Evolutionary conservation across 208 protist species (phyloP), one percentile per base, ranked within the genome.

Genomic region (Crithidia fasciculata): DNA sequence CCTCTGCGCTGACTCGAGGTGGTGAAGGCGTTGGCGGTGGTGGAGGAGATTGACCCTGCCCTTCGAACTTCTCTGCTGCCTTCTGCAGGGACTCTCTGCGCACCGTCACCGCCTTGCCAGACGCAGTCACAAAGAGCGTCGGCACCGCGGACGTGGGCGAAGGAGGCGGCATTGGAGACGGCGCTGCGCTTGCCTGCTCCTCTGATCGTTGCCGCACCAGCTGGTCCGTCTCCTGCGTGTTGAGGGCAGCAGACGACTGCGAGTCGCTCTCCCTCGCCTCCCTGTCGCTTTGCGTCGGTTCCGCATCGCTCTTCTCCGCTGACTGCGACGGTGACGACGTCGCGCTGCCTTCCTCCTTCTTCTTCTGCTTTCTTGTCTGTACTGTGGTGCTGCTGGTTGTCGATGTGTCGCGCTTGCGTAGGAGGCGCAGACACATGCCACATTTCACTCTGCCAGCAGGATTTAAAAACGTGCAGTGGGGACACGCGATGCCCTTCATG

Each of bases 381-480:
- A 36, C 37, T 36, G 54, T 8, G 4, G 9, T 37, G 12, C 5
- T 39, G 3, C 44, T 39, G n/a, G 55, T 59, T 0, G 41, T 58
- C 1, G 65, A 19, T 40, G 68, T 56, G 3, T 78, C 67, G 13
- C 82, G 68, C 52, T 87, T 87, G 49, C 70, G 76, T 49, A 94
- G 67, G 10, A 84, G 69, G 44, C 74, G 82, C 13, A 82, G 71
- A 43, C 89, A 94, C 80, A 92, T 85, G 12, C 78, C 55, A 58
- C 89, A 94, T 39, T 83, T 78, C 37, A 83, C 61, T 16, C 79
- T 76, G 8, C 36, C 77, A 4, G 81, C 43, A 18, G 59, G 55
- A 56, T 92, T 92, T 47, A 92, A 18, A 67, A 86, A 92, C 18
- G 89, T 92, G 75, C 89, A 94, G 47, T 91, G 80, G 19, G 77